phyloP scores from a whole-genome alignment of 805 yeast genomes.

The Candida andamanensis region DNA sequence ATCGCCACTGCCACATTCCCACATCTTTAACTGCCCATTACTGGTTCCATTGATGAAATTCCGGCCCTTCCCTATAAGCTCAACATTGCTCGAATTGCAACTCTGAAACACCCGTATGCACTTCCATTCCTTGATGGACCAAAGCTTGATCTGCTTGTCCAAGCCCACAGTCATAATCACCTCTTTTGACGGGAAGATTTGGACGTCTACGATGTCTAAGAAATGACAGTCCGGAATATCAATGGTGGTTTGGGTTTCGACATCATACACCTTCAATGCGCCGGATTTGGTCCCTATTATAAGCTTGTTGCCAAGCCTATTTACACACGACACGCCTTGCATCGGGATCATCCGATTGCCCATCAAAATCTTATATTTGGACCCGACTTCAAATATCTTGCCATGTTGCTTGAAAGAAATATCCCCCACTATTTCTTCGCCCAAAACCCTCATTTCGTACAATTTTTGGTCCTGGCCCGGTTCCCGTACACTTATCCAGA shows the following conservation, averaged over 20 bases:
- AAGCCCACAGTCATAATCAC: conserved; percentile 56
- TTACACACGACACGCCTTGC: conserved; percentile 5
- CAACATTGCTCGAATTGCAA: conserved; percentile 41
- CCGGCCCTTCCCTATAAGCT: conserved; percentile 59
- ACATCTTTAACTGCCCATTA: conserved; percentile 55
- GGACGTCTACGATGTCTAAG: conserved; percentile 37
- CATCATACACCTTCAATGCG: conserved; percentile 9
- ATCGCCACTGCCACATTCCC: conserved; percentile 65
- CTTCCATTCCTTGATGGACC: conserved; percentile 48
- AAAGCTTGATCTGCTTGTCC: conserved; percentile 57
- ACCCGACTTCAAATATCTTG: not conserved
- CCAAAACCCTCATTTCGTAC: conserved; percentile 1
- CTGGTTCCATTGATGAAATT: conserved; percentile 48
- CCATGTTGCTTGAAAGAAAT: not conserved
- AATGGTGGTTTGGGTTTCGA: conserved; percentile 5
- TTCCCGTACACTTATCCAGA: conserved; percentile 40
- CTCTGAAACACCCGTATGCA: conserved; percentile 44
- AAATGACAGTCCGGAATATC: conserved; percentile 46
- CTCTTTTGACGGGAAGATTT: conserved; percentile 59
- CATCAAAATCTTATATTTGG: conserved; percentile 4
- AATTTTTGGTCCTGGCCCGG: conserved; percentile 13
- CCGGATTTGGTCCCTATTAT: conserved; percentile 14
- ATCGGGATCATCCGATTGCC: conserved; percentile 4
- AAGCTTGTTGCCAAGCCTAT: conserved; percentile 5
- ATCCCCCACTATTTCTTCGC: conserved; percentile 2